Base-by-base conservation (phyloP, 441 rosid species). In the Kokia cookei region DNA sequence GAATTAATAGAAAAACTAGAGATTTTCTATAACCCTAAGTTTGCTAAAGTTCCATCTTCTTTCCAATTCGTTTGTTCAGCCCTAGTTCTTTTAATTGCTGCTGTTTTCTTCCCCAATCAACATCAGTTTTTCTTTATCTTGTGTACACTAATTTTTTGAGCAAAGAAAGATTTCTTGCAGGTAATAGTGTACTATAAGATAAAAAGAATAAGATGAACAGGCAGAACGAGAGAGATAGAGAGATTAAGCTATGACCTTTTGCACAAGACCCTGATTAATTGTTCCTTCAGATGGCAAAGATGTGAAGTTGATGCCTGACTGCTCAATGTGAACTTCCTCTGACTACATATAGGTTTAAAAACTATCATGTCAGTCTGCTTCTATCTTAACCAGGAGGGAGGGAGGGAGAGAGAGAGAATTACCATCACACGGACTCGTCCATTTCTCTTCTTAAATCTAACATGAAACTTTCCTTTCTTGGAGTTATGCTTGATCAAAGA, bases 381-480 rank as follows among this genome's bases (percentile, higher is more conserved):
- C 63, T 8, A 32, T 50, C 48, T 27, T 35, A 76, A 51, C 29
- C 35, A 57, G 48, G n/a, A 67, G 2, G 35, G 63, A 45, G 48
- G 9, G 48, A 9, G 3, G 2, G 50, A 75, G 65, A 11, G 43
- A 10, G 78, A 69, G 76, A 45, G 68, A 63, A 58, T 68, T 76
- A 92, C 98, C 98, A 86, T 84, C 67, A 87, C 79, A 70, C 93
- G 85, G 61, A 96, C 86, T 2, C 98, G 93, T 58, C 98, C 98
- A 83, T 96, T 96, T 60, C 97, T 87, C 73, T 89, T 91, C 84
- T 96, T 96, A 73, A 92, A 83, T 68, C 92, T 86, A 55, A 83
- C 89, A 81, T 85, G 86, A 51, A 93, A 82, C 84, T 84, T 86
- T 80, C 93, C 97, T 75, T 75, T 85, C 72, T 88, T 83, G 13